Base-by-base conservation (phyloP, 148 eudicot species). In the Nyssa sinensis region DNA sequence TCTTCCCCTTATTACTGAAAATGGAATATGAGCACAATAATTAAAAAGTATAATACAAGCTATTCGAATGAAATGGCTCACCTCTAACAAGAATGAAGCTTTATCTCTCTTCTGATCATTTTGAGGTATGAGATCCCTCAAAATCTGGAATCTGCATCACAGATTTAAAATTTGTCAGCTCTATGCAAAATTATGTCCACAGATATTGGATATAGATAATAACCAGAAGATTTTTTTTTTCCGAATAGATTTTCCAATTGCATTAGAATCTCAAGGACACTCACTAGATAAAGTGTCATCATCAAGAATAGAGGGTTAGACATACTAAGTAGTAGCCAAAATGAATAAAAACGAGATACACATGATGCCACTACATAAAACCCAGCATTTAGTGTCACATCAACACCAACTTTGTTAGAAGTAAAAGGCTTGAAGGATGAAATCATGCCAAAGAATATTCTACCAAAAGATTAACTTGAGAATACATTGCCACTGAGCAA, bases 81-180 rank as follows among this genome's bases (percentile, higher is more conserved):
- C 98, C 98, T 94, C 98, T 85, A 94, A 77, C 78, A 94, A 81
- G 32, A 94, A 90, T 7, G 98, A 90, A 75, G 98, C 98, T 75
- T 89, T 94, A 77, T 94, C 98, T 68, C 96, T 85, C 86, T 88
- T 94, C 79, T 92, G 97, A 78, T 94, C 97, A 87, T 87, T 92
- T 66, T 94, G 88, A 58, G 98, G 98, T 65, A 94, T 89, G 28
- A 94, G 88, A 72, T 90, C 90, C 82, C 83, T 90, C 82, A 94
- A 84, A 78, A 86, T 88, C 83, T 90, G 98, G 80, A 94, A 94
- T 80, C 98, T 92, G 93, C 67, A 79, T 24, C 44, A 35, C 14
- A 69, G 33, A 75, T 68, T 23, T 49, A 30, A 58, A 7, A 29
- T 10, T 64, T 21, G 66, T 73, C 35, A 64, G 67, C 75, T 60